Percentiles rank a stretch among this genome's conserved stretches.
These are phyloP conservation scores for Globisporangium paddicum DNA, from an alignment of 352 stramenopile genomes.

Conservation along the genomic window DNA sequence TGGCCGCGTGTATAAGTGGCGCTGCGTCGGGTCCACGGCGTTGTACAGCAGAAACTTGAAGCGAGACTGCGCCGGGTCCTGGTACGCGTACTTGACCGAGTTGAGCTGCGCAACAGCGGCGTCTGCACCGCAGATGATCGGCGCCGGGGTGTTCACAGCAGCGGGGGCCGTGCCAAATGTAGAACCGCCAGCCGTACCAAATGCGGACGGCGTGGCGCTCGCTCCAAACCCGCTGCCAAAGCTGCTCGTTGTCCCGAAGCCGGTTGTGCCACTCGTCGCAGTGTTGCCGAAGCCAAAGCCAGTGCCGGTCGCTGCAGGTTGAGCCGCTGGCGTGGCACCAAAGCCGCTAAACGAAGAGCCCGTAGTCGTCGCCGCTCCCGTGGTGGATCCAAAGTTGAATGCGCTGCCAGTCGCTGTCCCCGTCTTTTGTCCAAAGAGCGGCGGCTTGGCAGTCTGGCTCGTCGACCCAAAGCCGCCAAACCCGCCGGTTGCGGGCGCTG, in stretches of 20 bases:
- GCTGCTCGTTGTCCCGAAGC: not conserved
- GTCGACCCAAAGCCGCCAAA: slow-evolving; percentile 35
- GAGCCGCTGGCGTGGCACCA: slow-evolving; percentile 9
- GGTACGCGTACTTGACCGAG: slow-evolving; percentile 77
- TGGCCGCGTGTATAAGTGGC: slow-evolving; percentile 76
- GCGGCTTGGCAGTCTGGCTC: slow-evolving; percentile 31
- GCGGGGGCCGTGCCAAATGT: slow-evolving; percentile 32
- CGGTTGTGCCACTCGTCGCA: not conserved
- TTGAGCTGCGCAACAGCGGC: slow-evolving; percentile 77
- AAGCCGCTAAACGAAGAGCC: slow-evolving; percentile 31
- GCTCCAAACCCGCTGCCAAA: slow-evolving; percentile 5
- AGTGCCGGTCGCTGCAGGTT: slow-evolving; percentile 18
- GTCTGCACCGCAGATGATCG: slow-evolving; percentile 72
- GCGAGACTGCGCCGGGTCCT: slow-evolving; percentile 77
- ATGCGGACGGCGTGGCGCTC: slow-evolving; percentile 15
- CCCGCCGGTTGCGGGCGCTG: slow-evolving; percentile 24
- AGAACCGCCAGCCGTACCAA: slow-evolving; percentile 21
- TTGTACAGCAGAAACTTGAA: slow-evolving; percentile 92
- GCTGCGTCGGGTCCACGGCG: slow-evolving; percentile 75
- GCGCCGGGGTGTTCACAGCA: slow-evolving; percentile 39
- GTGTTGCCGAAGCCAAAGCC: slow-evolving; percentile 14
- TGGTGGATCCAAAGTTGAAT: slow-evolving; percentile 27
- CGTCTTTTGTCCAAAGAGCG: slow-evolving; percentile 42
- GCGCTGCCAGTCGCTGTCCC: slow-evolving; percentile 20
- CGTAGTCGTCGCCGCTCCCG: slow-evolving; percentile 5